phyloP scores from a whole-genome alignment of 2,329 filamentous ascomycete genomes.

The Aspergillus sp. region DNA sequence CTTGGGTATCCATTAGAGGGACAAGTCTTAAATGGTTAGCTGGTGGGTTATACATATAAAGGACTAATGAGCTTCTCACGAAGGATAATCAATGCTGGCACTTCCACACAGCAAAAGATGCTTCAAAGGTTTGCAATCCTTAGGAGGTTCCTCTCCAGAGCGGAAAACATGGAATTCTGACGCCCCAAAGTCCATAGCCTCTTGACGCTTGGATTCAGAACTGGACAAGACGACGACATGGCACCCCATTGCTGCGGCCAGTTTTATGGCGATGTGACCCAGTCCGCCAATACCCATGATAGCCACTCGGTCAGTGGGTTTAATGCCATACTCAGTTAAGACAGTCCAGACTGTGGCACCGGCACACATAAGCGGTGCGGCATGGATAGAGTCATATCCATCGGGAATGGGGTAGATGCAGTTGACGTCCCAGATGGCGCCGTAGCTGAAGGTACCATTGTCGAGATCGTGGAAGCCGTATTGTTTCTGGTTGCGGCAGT shows the following conservation, averaged over 20 bases:
- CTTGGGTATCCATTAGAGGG: slow-evolving; percentile 18
- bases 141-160: slow-evolving; percentile 11
- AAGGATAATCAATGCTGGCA: slow-evolving; percentile 17
- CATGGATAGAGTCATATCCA: slow-evolving; percentile 21
- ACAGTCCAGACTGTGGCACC: slow-evolving; percentile 46
- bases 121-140: slow-evolving; percentile 18
- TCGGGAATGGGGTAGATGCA: slow-evolving; percentile 34
- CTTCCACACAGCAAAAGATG: slow-evolving; percentile 20
- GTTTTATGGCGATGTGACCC: slow-evolving; percentile 65
- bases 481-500: slow-evolving; percentile 26
- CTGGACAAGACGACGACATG: slow-evolving; percentile 38
- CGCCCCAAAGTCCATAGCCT: slow-evolving; percentile 19
- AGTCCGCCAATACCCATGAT: slow-evolving; percentile 66
- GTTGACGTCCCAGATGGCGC: slow-evolving; percentile 28
- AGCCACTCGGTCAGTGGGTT: slow-evolving; percentile 61
- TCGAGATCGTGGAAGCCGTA: slow-evolving; percentile 27
- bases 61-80: slow-evolving; percentile 14
- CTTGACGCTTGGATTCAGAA: slow-evolving; percentile 20
- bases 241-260: slow-evolving; percentile 62
- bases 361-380: slow-evolving; percentile 32
- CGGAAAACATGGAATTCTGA: slow-evolving; percentile 21
- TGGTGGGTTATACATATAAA: background rate
- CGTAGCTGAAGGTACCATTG: slow-evolving; percentile 25
- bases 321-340: slow-evolving; percentile 53
- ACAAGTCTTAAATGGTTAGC: slow-evolving; percentile 12